Conservation (phyloP, 352 stramenopile species). For the Pythium coloratum region DNA sequence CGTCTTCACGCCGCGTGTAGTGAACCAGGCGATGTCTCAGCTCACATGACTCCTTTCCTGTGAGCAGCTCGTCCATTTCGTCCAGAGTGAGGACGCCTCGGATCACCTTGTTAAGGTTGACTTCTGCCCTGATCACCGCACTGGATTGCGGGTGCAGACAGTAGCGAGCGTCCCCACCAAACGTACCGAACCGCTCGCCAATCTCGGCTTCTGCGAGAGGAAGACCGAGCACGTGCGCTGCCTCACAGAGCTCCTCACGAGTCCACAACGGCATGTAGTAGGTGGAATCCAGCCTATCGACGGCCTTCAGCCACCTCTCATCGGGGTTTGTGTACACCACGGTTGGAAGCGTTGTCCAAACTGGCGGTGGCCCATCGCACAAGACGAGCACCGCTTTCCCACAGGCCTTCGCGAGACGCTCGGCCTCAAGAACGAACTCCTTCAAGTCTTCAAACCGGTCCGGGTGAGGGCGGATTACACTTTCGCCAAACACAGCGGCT, state of each 20-base stretch:
- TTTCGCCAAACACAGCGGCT: not conserved
- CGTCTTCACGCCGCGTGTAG: no score
- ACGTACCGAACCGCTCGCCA: not conserved
- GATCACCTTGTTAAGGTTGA: no score
- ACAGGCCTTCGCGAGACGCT: not conserved
- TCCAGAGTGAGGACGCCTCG: no score
- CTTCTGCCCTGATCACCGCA: not conserved
- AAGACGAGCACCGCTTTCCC: not conserved
- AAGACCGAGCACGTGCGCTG: not conserved
- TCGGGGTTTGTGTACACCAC: not conserved
- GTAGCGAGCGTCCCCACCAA: not conserved
- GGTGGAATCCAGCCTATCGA: not conserved
- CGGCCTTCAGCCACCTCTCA: not conserved
- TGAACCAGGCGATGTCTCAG: no score
- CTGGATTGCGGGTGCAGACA: not conserved
- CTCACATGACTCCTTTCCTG: no score
- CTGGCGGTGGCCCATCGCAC: not conserved
- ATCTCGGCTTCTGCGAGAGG: not conserved
- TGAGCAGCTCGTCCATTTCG: no score
- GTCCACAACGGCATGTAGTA: conserved; percentile 1
- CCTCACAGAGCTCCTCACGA: not conserved
- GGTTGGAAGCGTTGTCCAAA: not conserved
- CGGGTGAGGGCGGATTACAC: not conserved
- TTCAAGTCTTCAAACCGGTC: not conserved
- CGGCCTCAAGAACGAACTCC: not conserved